Conservation (phyloP, 2,329 filamentous ascomycete species). For the Emmonsia crescens region DNA sequence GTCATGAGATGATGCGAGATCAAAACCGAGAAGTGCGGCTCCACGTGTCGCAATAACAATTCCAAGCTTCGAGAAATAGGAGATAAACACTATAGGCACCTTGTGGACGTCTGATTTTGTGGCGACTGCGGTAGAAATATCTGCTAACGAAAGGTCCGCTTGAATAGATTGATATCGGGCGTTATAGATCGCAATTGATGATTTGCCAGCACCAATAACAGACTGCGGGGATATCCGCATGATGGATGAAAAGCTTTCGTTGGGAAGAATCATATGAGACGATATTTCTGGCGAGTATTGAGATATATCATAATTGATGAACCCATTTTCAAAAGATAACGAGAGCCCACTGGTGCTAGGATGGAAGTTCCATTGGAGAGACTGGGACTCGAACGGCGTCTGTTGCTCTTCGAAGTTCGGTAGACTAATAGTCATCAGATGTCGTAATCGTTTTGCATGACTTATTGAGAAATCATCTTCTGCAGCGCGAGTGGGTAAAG, state of each 20-base stretch:
- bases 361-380: conserved; percentile 31
- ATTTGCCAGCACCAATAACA: conserved; percentile 32
- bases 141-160: conserved; percentile 27
- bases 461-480: conserved; percentile 16
- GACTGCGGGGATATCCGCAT: conserved; percentile 34
- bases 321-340: conserved; percentile 30
- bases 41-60: conserved; percentile 33
- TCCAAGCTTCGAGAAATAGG: conserved; percentile 35
- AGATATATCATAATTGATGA: conserved; percentile 33
- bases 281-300: conserved; percentile 31
- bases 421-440: conserved; percentile 27
- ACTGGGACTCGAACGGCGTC: conserved; percentile 15
- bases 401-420: conserved; percentile 22
- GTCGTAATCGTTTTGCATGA: conserved; percentile 26
- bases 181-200: conserved; percentile 36
- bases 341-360: conserved; percentile 29
- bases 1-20: conserved; percentile 27
- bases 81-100: conserved; percentile 27
- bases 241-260: conserved; percentile 30
- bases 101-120: conserved; percentile 14
- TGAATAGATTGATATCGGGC: conserved; percentile 38
- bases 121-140: conserved; percentile 20
- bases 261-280: conserved; percentile 28
- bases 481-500: conserved; percentile 22
- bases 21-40: conserved; percentile 35